phyloP scores from a whole-genome alignment of 1,284 basidiomycete species.

The Vanrija humicola region DNA sequence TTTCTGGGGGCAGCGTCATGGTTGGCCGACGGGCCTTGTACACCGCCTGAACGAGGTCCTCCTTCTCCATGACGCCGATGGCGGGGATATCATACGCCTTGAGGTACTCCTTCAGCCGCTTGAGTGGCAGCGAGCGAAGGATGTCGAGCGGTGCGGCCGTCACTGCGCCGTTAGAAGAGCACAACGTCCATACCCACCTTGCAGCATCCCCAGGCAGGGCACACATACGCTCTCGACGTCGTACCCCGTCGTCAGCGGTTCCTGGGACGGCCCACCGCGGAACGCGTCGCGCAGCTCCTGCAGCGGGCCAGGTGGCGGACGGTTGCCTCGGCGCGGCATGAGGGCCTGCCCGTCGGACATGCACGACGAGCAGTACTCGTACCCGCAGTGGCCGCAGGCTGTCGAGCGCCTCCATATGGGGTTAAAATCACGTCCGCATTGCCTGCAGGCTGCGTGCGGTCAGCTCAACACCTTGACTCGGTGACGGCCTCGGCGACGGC shows the following conservation, averaged over 20 bases:
- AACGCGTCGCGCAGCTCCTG: constrained; percentile 27
- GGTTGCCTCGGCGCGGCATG: constrained; percentile 36
- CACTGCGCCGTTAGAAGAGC: constrained; percentile 22
- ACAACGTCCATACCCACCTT: constrained; percentile 30
- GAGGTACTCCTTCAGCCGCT: constrained; percentile 46
- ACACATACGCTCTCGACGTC: constrained; percentile 45
- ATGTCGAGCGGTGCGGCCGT: constrained; percentile 37
- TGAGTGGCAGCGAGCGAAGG: constrained; percentile 41
- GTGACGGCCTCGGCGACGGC: neutral
- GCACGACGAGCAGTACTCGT: constrained; percentile 44
- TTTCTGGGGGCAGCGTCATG: constrained; percentile 39
- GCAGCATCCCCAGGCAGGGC: constrained; percentile 43
- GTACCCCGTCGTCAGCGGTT: constrained; percentile 30
- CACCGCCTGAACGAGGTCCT: constrained; percentile 45
- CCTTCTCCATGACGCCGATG: constrained; percentile 43
- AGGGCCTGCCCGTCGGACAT: constrained; percentile 45
- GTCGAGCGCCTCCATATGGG: constrained; percentile 40
- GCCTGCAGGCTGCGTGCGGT: constrained; percentile 33
- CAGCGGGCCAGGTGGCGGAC: constrained; percentile 8
- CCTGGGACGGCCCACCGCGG: constrained; percentile 15
- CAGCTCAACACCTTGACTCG: neutral
- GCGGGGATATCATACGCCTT: constrained; percentile 42
- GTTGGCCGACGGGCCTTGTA: constrained; percentile 39
- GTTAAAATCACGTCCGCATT: constrained; percentile 46
- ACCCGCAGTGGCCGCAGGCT: constrained; percentile 46